These are phyloP conservation scores for Aspergillus homomorphus DNA, from an alignment of 495 filamentous ascomycete species.

Conservation along the genomic window DNA sequence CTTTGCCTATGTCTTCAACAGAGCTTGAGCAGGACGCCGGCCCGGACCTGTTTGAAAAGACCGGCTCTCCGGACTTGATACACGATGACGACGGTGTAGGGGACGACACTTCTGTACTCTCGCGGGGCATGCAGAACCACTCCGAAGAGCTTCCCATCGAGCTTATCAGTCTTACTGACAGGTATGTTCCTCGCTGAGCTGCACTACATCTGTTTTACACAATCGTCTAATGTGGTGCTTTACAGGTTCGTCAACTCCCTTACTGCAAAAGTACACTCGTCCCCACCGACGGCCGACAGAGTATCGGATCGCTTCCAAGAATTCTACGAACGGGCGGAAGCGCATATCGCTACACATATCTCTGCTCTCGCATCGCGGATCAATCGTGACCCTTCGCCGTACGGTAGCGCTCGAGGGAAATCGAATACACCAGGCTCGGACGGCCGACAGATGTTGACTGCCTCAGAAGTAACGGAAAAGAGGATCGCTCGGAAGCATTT, in stretches of 20 bases:
- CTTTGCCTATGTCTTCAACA: slow-evolving; percentile 23
- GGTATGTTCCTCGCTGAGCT: slow-evolving; percentile 46
- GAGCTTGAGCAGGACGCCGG: slow-evolving; percentile 35
- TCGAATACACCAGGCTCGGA: slow-evolving; percentile 25
- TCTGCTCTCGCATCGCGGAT: slow-evolving; percentile 73
- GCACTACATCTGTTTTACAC: neutral
- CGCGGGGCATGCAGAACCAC: slow-evolving; percentile 54
- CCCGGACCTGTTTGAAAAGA: slow-evolving; percentile 44
- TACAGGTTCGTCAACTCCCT: slow-evolving; percentile 86
- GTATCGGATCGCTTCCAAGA: slow-evolving; percentile 89
- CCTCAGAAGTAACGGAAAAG: slow-evolving; percentile 74
- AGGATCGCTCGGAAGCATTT: slow-evolving; percentile 73
- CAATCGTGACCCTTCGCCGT: slow-evolving; percentile 58
- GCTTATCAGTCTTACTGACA: slow-evolving; percentile 82
- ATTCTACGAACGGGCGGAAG: slow-evolving; percentile 81
- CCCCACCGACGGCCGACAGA: slow-evolving; percentile 77
- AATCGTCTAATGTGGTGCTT: slow-evolving; percentile 3
- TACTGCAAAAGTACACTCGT: slow-evolving; percentile 79
- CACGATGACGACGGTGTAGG: slow-evolving; percentile 43
- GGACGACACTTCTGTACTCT: slow-evolving; percentile 44
- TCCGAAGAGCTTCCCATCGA: slow-evolving; percentile 91
- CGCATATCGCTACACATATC: slow-evolving; percentile 85
- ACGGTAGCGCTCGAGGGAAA: slow-evolving; percentile 33
- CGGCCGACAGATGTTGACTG: slow-evolving; percentile 90
- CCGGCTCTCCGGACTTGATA: slow-evolving; percentile 49